Evolutionary conservation across 768 basidiomycete species (phyloP).

Genomic region (Collybia sp.): DNA sequence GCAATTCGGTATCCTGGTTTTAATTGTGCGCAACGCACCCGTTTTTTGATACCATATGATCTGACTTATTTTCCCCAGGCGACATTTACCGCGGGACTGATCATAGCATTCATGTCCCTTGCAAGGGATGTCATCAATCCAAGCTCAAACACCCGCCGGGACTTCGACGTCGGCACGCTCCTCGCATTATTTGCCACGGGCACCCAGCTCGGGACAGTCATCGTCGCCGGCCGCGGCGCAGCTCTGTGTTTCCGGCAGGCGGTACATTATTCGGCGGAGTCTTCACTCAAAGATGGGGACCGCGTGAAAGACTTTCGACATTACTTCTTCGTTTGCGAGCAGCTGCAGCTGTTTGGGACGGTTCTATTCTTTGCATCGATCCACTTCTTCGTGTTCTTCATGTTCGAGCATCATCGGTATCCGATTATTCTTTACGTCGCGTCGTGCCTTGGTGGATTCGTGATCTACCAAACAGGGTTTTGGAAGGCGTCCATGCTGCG

Average conservation of each 20-base stretch:
- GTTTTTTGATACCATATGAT: background rate
- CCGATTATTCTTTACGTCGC: constrained; percentile 19
- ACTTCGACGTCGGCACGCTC: constrained; percentile 24
- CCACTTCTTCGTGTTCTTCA: constrained; percentile 20
- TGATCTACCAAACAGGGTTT: constrained; percentile 22
- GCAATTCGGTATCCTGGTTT: constrained; percentile 23
- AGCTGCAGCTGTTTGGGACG: constrained; percentile 25
- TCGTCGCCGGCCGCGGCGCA: constrained; percentile 23
- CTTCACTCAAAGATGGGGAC: constrained; percentile 4
- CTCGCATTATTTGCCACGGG: constrained; percentile 25
- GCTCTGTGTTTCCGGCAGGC: constrained; percentile 17
- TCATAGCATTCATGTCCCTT: constrained; percentile 20
- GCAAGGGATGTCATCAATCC: constrained; percentile 14
- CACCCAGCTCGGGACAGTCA: constrained; percentile 24
- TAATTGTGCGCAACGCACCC: constrained; percentile 15
- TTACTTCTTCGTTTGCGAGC: constrained; percentile 23
- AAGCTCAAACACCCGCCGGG: constrained; percentile 9
- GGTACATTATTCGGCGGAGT: background rate
- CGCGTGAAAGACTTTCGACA: constrained; percentile 20
- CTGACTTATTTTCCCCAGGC: constrained; percentile 14
- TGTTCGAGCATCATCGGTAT: constrained; percentile 22
- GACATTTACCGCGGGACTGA: constrained; percentile 23
- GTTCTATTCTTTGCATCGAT: constrained; percentile 20
- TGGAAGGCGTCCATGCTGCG: constrained; percentile 21
- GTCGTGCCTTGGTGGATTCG: constrained; percentile 11